Base-by-base conservation (phyloP, 306 rosid species). In the Datisca glomerata region DNA sequence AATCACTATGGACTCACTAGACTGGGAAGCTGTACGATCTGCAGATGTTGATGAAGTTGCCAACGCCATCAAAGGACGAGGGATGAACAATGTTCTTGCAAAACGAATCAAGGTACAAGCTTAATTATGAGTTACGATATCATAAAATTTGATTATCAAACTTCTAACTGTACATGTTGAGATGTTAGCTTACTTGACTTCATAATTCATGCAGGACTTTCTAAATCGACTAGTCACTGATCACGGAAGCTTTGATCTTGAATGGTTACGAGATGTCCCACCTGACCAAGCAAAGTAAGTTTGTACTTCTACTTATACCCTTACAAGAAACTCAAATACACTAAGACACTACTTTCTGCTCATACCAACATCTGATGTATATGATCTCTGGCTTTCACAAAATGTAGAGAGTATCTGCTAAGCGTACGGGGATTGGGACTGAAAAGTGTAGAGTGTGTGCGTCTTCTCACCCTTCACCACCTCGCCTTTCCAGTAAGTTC, bases 371-470 rank as follows among this genome's bases (percentile, higher is more conserved):
- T n/a, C n/a, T n/a, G n/a, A n/a, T n/a, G n/a, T n/a, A n/a, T n/a
- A n/a, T n/a, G n/a, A n/a, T n/a, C n/a, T n/a, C n/a, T n/a, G n/a
- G n/a, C n/a, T n/a, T n/a, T n/a, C n/a, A n/a, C n/a, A n/a, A n/a
- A n/a, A n/a, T 45, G 28, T 5, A 86, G 96, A 60, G 65, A 71
- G 24, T 86, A 60, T 47, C 65, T 81, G 12, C 47, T 72, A 23
- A 36, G 47, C n/a, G 54, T 70, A 14, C 14, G 59, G 21, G 94
- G 93, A 20, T 13, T 86, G 29, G 94, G 94, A 18, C 49, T 81
- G 55, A 86, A 86, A 66, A 86, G 94, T 41, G 70, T 79, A 3
- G 93, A 86, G 42, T 86, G 96, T 2, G 56, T 81, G 15, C 67
- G 94, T 1, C 96, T 86, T 47, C 63, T 86, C 47, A 10, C 76